These are phyloP conservation scores for Exophiala lecanii-corni DNA, from an alignment of 2,329 filamentous ascomycete species.

Conservation along the genomic window DNA sequence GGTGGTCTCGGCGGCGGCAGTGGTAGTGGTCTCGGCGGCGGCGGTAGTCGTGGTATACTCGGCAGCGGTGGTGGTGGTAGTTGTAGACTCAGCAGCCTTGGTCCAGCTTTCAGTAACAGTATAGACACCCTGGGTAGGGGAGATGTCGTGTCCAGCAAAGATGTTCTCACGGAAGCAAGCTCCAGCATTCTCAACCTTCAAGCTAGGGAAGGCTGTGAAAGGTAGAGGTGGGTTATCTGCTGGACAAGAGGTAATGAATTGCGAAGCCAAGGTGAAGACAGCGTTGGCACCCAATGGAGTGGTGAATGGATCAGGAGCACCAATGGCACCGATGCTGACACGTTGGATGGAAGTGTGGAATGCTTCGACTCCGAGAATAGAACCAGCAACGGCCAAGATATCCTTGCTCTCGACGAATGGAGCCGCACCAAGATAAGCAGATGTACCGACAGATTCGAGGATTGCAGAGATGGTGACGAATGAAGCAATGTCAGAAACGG, in stretches of 20 bases:
- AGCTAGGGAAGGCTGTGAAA: slow-evolving; percentile 58
- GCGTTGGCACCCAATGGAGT: slow-evolving; percentile 62
- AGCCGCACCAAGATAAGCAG: slow-evolving; percentile 61
- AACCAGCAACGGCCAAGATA: slow-evolving; percentile 62
- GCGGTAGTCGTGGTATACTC: slow-evolving; percentile 2
- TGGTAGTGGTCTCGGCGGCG: not conserved
- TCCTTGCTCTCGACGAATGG: slow-evolving; percentile 56
- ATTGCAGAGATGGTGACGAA: slow-evolving; percentile 68
- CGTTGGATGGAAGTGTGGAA: slow-evolving; percentile 72
- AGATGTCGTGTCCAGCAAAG: not conserved
- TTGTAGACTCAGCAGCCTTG: not conserved
- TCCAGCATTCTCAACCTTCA: slow-evolving; percentile 23
- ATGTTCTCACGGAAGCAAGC: slow-evolving; percentile 17
- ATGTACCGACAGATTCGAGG: slow-evolving; percentile 53
- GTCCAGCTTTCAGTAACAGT: not conserved
- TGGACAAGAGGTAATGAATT: slow-evolving; percentile 69
- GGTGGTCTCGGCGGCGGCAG: slow-evolving; percentile 2
- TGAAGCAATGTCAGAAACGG: slow-evolving; percentile 44
- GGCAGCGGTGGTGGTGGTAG: not conserved
- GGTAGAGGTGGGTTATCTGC: slow-evolving; percentile 56
- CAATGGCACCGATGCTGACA: slow-evolving; percentile 51
- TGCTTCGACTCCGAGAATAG: slow-evolving; percentile 64
- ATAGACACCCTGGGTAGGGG: not conserved
- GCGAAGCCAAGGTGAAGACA: slow-evolving; percentile 68
- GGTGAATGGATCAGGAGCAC: slow-evolving; percentile 66